phyloP scores from a whole-genome alignment of 495 filamentous ascomycete genomes.

The Xylaria telfairii region DNA sequence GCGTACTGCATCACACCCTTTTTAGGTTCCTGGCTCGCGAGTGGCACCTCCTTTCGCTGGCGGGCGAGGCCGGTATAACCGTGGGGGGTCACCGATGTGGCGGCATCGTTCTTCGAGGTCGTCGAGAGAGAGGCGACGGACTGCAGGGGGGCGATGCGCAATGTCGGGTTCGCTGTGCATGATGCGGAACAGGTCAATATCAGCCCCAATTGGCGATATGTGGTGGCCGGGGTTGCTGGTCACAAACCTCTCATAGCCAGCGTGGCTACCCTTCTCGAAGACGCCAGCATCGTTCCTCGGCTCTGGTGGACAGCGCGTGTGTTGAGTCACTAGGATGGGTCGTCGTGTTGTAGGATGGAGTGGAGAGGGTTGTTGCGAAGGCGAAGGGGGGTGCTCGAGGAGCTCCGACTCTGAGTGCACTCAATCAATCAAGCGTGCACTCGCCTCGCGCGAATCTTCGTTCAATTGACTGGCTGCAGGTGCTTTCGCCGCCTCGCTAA shows the following conservation, averaged over 20 bases:
- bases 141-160: slow-evolving; percentile 65
- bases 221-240: neutral
- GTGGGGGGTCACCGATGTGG: slow-evolving; percentile 54
- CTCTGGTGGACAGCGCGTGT: slow-evolving; percentile 21
- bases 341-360: slow-evolving; percentile 26
- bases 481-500: slow-evolving; percentile 42
- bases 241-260: slow-evolving; percentile 74
- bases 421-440: slow-evolving; percentile 26
- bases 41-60: slow-evolving; percentile 72
- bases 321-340: slow-evolving; percentile 21
- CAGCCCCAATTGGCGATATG: neutral
- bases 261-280: slow-evolving; percentile 67
- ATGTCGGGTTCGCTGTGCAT: slow-evolving; percentile 63
- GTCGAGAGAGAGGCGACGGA: slow-evolving; percentile 65
- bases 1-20: slow-evolving; percentile 97
- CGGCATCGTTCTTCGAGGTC: slow-evolving; percentile 64
- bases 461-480: slow-evolving; percentile 34
- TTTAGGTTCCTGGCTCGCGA: slow-evolving; percentile 90
- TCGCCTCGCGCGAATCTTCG: no score
- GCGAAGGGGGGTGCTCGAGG: slow-evolving; percentile 19
- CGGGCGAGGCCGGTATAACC: slow-evolving; percentile 48
- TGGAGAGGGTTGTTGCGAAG: slow-evolving; percentile 34
- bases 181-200: slow-evolving; percentile 23
- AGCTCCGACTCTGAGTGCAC: slow-evolving; percentile 18
- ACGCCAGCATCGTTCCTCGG: slow-evolving; percentile 62